Base-by-base conservation (phyloP, 306 rosid species). In the Vachellia collinsii region DNA sequence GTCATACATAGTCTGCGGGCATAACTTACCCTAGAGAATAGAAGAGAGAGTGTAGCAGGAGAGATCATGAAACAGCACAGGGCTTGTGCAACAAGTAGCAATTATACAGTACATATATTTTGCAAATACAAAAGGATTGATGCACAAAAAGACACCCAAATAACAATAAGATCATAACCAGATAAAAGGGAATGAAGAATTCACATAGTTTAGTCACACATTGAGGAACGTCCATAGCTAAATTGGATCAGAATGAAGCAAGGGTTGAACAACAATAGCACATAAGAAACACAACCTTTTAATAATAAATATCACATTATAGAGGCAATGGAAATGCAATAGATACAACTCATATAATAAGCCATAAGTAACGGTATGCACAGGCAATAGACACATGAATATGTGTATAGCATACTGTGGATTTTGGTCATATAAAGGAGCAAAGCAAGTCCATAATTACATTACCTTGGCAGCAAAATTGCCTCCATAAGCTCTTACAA, bases 401-500 rank as follows among this genome's bases (percentile, higher is more conserved):
- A 34, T 71, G 67, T 11, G 84, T 8, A 62, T 48, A 4, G 84
- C 11, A 62, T 41, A 39, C 74, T 17, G 73, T 20, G 54, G 4
- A 16, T 70, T 7, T 20, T 76, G 59, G 12, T 64, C 53, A 23
- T 25, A 36, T 46, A 25, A 48, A 69, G 74, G 65, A 53, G 65
- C 14, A 75, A 82, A 29, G 34, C 34, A 29, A 29, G 78, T 75
- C 70, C 29, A 74, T 3, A 72, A 83, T 72, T 11, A 25, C 6
- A 70, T 81, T 84, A 95, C 99, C 99, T 95, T 95, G 83, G 96
- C 99, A 63, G 99, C 99, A 81, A 95, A 93, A 78, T 86, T 89
- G 73, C 99, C 99, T 47, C 98, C 99, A 43, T 56, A 85, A 83
- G 92, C 97, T 84, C 99, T 89, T 76, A 93, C 82, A 88, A 93